Conservation (phyloP, 2,329 filamentous ascomycete species). For the Ilyonectria mors-panacis region DNA sequence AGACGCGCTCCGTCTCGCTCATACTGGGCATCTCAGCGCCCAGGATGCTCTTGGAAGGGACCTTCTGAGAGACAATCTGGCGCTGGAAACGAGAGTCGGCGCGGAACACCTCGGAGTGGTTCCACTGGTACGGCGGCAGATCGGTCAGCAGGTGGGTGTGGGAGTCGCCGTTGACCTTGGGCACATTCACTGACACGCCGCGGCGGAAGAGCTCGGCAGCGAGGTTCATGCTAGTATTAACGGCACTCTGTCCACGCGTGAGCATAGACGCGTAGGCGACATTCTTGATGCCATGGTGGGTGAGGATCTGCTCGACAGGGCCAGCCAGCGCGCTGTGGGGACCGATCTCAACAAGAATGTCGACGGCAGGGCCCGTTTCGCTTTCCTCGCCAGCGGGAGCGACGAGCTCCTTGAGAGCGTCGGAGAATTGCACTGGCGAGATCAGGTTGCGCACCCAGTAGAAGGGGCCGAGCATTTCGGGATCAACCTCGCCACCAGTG, state of each 20-base stretch:
- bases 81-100: constrained; percentile 50
- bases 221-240: constrained; percentile 26
- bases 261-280: constrained; percentile 36
- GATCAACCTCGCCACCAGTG: constrained; percentile 9
- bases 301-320: constrained; percentile 44
- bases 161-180: constrained; percentile 30
- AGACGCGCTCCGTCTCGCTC: constrained; percentile 55
- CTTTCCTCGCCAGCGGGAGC: constrained; percentile 1
- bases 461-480: constrained; percentile 52
- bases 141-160: constrained; percentile 50
- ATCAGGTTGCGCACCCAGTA: constrained; percentile 64
- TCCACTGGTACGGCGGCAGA: constrained; percentile 50
- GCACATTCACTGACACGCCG: constrained; percentile 18
- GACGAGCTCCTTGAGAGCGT: constrained; percentile 15
- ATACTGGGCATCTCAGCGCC: constrained; percentile 44
- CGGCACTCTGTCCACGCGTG: constrained; percentile 29
- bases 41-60: constrained; percentile 47
- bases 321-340: constrained; percentile 47
- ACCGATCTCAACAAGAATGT: constrained; percentile 45
- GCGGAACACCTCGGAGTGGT: constrained; percentile 55
- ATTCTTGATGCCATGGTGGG: constrained; percentile 12
- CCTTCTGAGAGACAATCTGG: constrained; percentile 38
- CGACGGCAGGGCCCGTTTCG: neutral
- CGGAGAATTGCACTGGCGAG: constrained; percentile 60
- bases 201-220: constrained; percentile 37